A percentile compares a stretch with the other conserved stretches of the same genome.
Conservation (phyloP, 2,329 filamentous ascomycete genomes). For the Alternaria tenuissima region DNA sequence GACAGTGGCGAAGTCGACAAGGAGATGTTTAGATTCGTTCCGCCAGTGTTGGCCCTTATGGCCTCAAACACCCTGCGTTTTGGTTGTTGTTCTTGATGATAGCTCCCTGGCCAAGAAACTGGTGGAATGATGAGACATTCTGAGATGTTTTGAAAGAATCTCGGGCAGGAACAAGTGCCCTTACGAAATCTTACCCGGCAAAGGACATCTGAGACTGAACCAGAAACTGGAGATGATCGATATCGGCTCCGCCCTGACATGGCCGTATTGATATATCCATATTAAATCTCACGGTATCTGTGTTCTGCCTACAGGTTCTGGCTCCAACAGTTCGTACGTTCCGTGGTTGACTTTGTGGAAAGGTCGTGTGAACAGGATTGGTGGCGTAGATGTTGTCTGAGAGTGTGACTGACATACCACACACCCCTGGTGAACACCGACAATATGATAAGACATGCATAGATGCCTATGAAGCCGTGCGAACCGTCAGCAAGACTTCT, state of each 20-base stretch:
- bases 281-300: neutral
- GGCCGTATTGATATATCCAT: neutral
- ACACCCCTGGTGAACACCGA: neutral
- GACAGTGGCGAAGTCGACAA: constrained; percentile 33
- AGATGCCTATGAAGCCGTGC: neutral
- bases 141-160: too few relatives aligned
- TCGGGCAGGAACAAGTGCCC: too few relatives aligned
- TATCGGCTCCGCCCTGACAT: neutral
- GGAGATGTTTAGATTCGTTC: constrained; percentile 2
- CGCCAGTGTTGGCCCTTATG: too few relatives aligned
- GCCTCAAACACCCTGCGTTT: constrained; percentile 23
- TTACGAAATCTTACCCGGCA: constrained; percentile 28
- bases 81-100: neutral
- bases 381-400: neutral
- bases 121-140: too few relatives aligned
- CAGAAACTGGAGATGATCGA: constrained; percentile 33
- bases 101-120: too few relatives aligned
- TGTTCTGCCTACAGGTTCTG: too few relatives aligned
- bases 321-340: neutral
- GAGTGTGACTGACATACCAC: neutral
- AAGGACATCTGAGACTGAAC: constrained; percentile 38
- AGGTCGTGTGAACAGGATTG: neutral
- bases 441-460: neutral
- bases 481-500: neutral
- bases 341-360: neutral